Base-by-base conservation (phyloP, 176 grass and related monocot species). In the Zoysia pacifica region DNA sequence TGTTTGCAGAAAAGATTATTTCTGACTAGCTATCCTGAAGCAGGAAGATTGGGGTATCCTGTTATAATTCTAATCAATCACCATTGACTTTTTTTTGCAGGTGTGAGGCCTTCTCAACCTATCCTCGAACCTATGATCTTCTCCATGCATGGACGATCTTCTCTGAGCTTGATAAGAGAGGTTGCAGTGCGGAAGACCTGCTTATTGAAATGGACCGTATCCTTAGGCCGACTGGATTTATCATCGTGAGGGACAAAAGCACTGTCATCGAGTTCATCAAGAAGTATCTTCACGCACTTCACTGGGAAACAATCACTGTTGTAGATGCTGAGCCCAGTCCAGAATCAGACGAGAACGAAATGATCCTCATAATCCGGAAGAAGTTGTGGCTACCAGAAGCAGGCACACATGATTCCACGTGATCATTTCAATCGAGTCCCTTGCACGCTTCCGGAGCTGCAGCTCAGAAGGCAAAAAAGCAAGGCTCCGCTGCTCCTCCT, bases 51-150 rank as follows among this genome's bases (percentile, higher is more conserved):
- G 43, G 16, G 20, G 36, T 58, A 6, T 56, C 16, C 39, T 38
- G 19, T 18, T 16, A 67, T 39, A 40, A 38, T 61, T 66, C 41
- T 77, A 81, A 20, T 73, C 10, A 72, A 72, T 67, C 14, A 65
- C 35, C 37, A 85, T 77, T 60, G 63, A 52, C 72, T 2, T 73
- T 12, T 2, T 12, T 86, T 84, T 72, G 77, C 80, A 99, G 96
- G 96, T 99, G 96, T 47, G 92, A 99, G 72, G 92, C 96, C 58
- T 99, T 91, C 79, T 99, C 96, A 9, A 99, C 96, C 70, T 99
- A 99, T 79, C 96, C 96, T 76, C 92, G 96, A 81, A 99, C 96
- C 1, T 98, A 98, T 70, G 95, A 98, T 81, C 92, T 98, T 82
- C 90, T 98, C 19, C 95, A 98, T 66, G 95, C 96, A 38, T 99